Evolutionary conservation across 257 asterid species (phyloP), one percentile per base, ranked within the genome.

Genomic region (Pogostemon cablin): DNA sequence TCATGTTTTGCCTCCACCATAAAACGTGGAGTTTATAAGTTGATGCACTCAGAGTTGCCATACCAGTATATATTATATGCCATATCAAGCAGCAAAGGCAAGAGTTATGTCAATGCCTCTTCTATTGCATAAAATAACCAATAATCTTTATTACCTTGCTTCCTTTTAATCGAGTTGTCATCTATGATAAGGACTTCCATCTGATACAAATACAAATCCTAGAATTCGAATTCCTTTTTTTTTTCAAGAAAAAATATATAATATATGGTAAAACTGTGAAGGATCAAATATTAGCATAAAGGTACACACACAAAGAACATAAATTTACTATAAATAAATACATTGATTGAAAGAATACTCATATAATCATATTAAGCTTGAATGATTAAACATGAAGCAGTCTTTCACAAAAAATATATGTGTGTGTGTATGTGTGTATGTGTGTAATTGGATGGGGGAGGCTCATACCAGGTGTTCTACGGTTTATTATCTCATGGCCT

Each of bases 91-190:
- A 15, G 44, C 69, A 65, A 47, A 0, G 7, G 37, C 11, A 35
- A 3, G 43, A 2, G 42, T 4, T 5, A 25, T 32, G 43, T 40
- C 20, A 0, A 42, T 38, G 46, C 32, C 44, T 9, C 2, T 12
- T 62, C 25, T 12, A 48, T 58, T 47, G 11, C 5, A 48, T 10
- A 37, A 49, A 60, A 8, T 56, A 47, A 39, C 17, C 20, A 40
- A 42, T 17, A 39, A 37, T 37, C 4, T 15, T 20, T 49, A 47
- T 50, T 10, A 62, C 44, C 38, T 60, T 43, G 43, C 42, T 60
- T 71, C 44, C 43, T 61, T 35, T 47, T 50, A 61, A 44, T 57
- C 32, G 35, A 59, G 63, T 57, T 35, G 5, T 10, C 39, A 55
- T 55, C 44, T 32, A 35, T 3, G 63, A 57, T 43, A 34, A 11